Evolutionary conservation across 306 rosid species (phyloP).

Genomic region (Macrotyloma uniflorum): DNA sequence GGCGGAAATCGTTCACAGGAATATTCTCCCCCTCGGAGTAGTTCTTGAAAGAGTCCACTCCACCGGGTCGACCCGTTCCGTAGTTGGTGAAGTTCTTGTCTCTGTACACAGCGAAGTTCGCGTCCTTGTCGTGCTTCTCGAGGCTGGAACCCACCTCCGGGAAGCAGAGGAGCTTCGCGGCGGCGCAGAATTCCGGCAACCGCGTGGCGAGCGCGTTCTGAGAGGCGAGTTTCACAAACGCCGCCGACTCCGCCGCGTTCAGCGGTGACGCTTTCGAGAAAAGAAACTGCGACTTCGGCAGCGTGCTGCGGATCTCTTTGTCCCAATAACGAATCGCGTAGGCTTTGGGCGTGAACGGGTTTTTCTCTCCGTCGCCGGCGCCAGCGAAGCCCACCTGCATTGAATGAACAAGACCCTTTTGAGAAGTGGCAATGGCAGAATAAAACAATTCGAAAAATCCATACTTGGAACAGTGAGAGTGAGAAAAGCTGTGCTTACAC

Average conservation of each 20-base stretch:
- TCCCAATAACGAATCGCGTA: slow-evolving; percentile 80
- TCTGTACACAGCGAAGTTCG: slow-evolving; percentile 54
- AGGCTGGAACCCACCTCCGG: slow-evolving; percentile 61
- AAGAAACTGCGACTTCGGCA: slow-evolving; percentile 60
- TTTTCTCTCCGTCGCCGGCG: slow-evolving; percentile 40
- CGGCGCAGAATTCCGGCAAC: slow-evolving; percentile 75
- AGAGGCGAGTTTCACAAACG: slow-evolving; percentile 67
- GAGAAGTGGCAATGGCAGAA: not conserved
- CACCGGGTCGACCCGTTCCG: slow-evolving; percentile 76
- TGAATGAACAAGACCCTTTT: slow-evolving; percentile 38
- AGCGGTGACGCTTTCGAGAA: slow-evolving; percentile 82
- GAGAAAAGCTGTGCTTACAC: slow-evolving; percentile 57
- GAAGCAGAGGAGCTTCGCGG: slow-evolving; percentile 83
- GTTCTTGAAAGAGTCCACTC: slow-evolving; percentile 71
- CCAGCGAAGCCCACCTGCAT: slow-evolving; percentile 69
- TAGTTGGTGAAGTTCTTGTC: slow-evolving; percentile 81
- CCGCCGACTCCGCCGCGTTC: slow-evolving; percentile 60
- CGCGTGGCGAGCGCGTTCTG: slow-evolving; percentile 56
- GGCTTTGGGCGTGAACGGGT: slow-evolving; percentile 83
- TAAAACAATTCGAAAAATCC: slow-evolving; percentile 6
- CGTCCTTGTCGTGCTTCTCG: slow-evolving; percentile 68
- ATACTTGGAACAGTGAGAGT: not conserved
- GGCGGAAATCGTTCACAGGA: slow-evolving; percentile 79
- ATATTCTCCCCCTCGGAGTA: slow-evolving; percentile 64
- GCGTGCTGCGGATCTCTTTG: slow-evolving; percentile 77